A percentile compares a stretch with the other conserved stretches of the same genome.
Evolutionary conservation across 2,329 filamentous ascomycete genomes (phyloP).

Genomic region (Atkinsonella hypoxylon): DNA sequence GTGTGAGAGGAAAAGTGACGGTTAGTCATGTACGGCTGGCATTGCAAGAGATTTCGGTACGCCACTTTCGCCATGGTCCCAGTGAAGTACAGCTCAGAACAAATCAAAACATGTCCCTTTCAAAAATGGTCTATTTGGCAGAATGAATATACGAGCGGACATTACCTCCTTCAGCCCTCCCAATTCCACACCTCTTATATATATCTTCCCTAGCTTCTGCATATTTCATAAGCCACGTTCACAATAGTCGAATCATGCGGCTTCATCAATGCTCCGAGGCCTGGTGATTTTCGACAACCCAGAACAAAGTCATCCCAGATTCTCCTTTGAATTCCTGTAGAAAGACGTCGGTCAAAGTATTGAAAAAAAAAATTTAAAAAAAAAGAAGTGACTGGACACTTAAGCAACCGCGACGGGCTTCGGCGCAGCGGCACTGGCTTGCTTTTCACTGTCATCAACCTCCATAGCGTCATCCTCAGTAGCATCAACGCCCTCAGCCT

Average conservation of each 20-base stretch:
- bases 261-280: background rate
- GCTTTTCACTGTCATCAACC: slow-evolving; percentile 30
- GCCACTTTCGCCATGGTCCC: too few species aligned
- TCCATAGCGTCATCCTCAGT: slow-evolving; percentile 37
- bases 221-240: background rate
- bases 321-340: background rate
- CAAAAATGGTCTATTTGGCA: background rate
- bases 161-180: background rate
- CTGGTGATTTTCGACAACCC: background rate
- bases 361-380: background rate
- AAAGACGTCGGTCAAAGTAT: background rate
- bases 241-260: background rate
- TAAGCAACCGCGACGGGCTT: slow-evolving; percentile 25
- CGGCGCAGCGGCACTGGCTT: slow-evolving; percentile 15
- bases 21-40: too few species aligned
- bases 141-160: background rate
- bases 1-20: too few species aligned
- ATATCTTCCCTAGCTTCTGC: background rate
- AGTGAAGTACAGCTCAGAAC: background rate
- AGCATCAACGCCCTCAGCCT: slow-evolving; percentile 17
- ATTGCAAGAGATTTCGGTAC: too few species aligned
- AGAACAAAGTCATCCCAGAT: background rate
- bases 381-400: background rate
- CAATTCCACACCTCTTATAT: background rate
- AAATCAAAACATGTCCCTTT: background rate